Evolutionary conservation across 2,329 filamentous ascomycete species (phyloP), one percentile per base, ranked within the genome.

Genomic region (Nothopassalora personata): DNA sequence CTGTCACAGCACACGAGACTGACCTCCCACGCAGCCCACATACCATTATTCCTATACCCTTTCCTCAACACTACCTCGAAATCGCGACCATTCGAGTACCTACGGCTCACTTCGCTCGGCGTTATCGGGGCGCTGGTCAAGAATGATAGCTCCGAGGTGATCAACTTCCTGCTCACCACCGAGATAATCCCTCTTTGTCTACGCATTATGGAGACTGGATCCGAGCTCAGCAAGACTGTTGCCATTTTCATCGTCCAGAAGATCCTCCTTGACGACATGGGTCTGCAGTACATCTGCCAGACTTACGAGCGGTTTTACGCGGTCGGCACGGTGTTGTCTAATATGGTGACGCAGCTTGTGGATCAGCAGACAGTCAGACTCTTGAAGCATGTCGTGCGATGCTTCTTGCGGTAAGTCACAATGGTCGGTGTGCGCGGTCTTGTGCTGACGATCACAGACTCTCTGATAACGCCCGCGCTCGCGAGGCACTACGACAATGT

Each of bases 161-260:
- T 99, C 80, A 97, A 97, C 80, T 99, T 99, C 74, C 87, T 99
- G 56, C 82, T 99, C 52, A 97, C 94, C 1, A 99, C 94, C 31
- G 94, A 99, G 77, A 99, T 99, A 67, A 99, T 99, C 59, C 94
- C 94, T 9, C 84, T 99, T 11, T 99, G 94, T 75, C 86, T 99
- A 48, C 87, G 94, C 61, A 99, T 99, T 71, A 99, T 99, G 94
- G 94, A 99, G 79, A 99, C 94, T 0, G 94, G 94, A 53, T 97
- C 92, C 0, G 94, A 99, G 76, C 83, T 99, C 61, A 97, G 91
- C 81, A 99, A 99, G 81, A 99, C 94, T 0, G 94, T 99, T 13
- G 94, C 94, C 59, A 99, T 99, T 70, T 99, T 99, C 79, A 99
- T 99, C 69, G 94, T 99, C 18, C 94, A 99, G 77, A 99, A 99